These are phyloP conservation scores for Catharanthus roseus DNA, from an alignment of 257 asterid genomes.

Conservation along the genomic window DNA sequence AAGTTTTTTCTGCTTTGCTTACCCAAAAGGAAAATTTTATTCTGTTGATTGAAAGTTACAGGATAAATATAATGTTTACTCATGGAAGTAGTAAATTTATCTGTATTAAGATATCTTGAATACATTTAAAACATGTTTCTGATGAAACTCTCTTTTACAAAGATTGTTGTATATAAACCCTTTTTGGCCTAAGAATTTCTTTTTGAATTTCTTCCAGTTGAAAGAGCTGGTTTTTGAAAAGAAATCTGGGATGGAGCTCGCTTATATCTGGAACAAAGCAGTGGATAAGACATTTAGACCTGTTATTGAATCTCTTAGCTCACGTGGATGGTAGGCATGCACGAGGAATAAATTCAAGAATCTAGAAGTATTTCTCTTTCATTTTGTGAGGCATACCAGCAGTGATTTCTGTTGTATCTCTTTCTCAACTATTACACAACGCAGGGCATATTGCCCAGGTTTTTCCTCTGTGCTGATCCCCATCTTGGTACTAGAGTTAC, in stretches of 20 bases:
- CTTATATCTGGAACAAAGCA: conserved; percentile 44
- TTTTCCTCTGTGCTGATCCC: not conserved
- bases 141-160: not conserved
- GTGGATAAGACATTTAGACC: conserved; percentile 44
- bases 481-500: not conserved
- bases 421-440: not conserved
- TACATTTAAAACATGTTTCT: not conserved
- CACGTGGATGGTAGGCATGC: conserved; percentile 43
- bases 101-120: not conserved
- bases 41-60: not conserved
- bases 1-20: not conserved
- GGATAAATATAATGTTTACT: not conserved
- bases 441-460: not conserved
- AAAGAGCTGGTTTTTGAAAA: conserved; percentile 22
- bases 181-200: not conserved
- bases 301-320: conserved; percentile 35
- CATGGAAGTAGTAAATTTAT: not conserved
- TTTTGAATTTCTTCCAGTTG: conserved; percentile 20
- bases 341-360: not conserved
- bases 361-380: not conserved
- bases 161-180: not conserved
- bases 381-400: not conserved
- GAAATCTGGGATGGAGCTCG: conserved; percentile 30
- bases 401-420: not conserved
- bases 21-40: not conserved